Evolutionary conservation across 129 eudicot genomes (phyloP), one percentile per base, ranked within the genome.

Genomic region (Saussurea involucrata): DNA sequence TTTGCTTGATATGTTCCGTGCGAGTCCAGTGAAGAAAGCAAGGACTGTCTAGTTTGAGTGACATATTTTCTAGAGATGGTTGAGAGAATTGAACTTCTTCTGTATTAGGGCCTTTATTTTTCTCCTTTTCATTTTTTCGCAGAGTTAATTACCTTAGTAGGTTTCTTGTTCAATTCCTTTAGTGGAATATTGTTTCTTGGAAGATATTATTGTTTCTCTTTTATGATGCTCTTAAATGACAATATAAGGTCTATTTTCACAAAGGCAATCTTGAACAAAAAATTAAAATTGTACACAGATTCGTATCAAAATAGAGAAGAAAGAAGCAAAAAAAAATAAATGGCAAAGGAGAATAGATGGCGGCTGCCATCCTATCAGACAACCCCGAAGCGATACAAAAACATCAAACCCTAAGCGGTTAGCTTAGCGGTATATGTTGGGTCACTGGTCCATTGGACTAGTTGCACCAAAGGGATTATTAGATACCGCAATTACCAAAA

Each of bases 1-100:
- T 25, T 71, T 78, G 69, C 76, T 60, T 29, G 82, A 78, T 28
- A 58, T 58, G 32, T 60, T 24, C 37, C 76, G 76, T 18, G 11
- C 3, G 76, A 37, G 17, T 58, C 32, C 4, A 10, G 5, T 33
- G 27, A 68, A 69, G 76, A 69, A 77, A 33, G 3, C 66, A 17
- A 76, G 31, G 17, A 46, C 24, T 31, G 33, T 66, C 53, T 46
- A 29, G 80, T 31, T 46, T 46, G 66, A 18, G 42, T 75, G 66
- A 42, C 34, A 61, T 57, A 3, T 36, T 63, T 25, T 33, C 25
- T 21, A 20, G 31, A 33, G 34, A 12, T 24, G 27, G 22, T 31
- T 53, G 17, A 0, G 17, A 49, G 33, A 22, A 24, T 40, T 12
- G 36, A 2, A 24, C 36, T 69, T 69, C 17, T 69, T 24, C 24